A percentile compares a stretch with the other conserved stretches of the same genome.
These are phyloP conservation scores for Gossypium aridum DNA, from an alignment of 441 rosid genomes.

Conservation along the genomic window DNA sequence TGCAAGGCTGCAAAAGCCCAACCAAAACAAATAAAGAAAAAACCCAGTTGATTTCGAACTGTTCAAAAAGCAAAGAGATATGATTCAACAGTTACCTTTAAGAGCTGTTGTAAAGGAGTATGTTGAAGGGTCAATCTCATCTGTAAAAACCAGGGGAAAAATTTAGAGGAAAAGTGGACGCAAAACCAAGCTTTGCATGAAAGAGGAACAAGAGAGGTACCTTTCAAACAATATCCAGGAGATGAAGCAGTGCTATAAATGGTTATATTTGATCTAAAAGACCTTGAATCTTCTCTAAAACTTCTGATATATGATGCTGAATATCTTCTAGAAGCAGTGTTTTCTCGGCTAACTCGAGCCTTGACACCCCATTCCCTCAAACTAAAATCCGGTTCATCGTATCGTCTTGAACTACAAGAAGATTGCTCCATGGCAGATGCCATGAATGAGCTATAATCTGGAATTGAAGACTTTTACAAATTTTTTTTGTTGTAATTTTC, in stretches of 20 bases:
- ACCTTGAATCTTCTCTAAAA: slow-evolving; percentile 66
- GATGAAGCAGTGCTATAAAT: slow-evolving; percentile 96
- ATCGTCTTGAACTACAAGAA: slow-evolving; percentile 17
- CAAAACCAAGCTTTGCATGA: neutral
- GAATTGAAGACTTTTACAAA: slow-evolving; percentile 1
- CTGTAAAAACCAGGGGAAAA: slow-evolving; percentile 27
- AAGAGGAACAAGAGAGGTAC: slow-evolving; percentile 10
- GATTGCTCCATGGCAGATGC: slow-evolving; percentile 31
- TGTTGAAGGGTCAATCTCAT: slow-evolving; percentile 85
- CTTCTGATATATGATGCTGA: slow-evolving; percentile 81
- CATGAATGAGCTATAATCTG: slow-evolving; percentile 14
- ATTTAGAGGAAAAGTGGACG: neutral
- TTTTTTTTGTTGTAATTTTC: neutral
- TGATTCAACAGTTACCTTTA: slow-evolving; percentile 38
- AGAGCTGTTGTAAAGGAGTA: slow-evolving; percentile 85
- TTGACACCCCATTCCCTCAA: slow-evolving; percentile 62
- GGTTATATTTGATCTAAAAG: slow-evolving; percentile 59
- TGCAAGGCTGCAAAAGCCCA: slow-evolving; percentile 57
- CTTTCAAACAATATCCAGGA: slow-evolving; percentile 71
- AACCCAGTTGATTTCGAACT: neutral
- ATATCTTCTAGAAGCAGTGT: slow-evolving; percentile 70
- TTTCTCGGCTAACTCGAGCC: slow-evolving; percentile 53
- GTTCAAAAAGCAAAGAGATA: neutral
- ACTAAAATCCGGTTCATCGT: slow-evolving; percentile 49
- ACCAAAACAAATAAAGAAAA: neutral